phyloP scores from a whole-genome alignment of 2,329 filamentous ascomycete genomes.

The Diaporthe eres region DNA sequence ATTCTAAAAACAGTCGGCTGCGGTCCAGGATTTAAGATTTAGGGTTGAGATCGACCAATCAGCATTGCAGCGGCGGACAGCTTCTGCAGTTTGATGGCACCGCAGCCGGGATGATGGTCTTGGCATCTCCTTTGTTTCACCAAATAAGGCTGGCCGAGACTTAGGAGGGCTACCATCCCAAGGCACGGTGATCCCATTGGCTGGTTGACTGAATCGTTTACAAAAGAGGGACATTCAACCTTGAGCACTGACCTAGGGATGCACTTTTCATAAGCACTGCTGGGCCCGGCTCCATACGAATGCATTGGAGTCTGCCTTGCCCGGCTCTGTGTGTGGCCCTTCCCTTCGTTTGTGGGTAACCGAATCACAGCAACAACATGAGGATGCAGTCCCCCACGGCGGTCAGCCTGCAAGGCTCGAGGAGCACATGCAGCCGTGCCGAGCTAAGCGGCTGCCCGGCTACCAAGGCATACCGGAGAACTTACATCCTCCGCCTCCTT shows the following conservation, averaged over 20 bases:
- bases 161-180: background rate
- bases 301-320: background rate
- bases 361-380: background rate
- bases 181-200: background rate
- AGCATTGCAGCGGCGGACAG: background rate
- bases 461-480: constrained; percentile 5
- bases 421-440: constrained; percentile 15
- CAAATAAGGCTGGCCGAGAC: constrained; percentile 17
- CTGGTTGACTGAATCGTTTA: background rate
- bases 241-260: background rate
- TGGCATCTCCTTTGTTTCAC: constrained; percentile 1
- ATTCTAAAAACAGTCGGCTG: background rate
- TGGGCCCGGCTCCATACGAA: background rate
- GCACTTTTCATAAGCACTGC: background rate
- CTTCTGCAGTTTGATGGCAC: background rate
- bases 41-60: constrained; percentile 7
- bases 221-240: background rate
- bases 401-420: constrained; percentile 16
- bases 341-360: background rate
- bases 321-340: background rate
- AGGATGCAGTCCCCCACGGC: constrained; percentile 5
- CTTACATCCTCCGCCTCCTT: constrained; percentile 15
- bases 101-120: background rate
- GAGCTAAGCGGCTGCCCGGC: constrained; percentile 1
- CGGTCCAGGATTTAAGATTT: background rate